phyloP scores from a whole-genome alignment of 805 yeast species.

The Danielia reshetovae region DNA sequence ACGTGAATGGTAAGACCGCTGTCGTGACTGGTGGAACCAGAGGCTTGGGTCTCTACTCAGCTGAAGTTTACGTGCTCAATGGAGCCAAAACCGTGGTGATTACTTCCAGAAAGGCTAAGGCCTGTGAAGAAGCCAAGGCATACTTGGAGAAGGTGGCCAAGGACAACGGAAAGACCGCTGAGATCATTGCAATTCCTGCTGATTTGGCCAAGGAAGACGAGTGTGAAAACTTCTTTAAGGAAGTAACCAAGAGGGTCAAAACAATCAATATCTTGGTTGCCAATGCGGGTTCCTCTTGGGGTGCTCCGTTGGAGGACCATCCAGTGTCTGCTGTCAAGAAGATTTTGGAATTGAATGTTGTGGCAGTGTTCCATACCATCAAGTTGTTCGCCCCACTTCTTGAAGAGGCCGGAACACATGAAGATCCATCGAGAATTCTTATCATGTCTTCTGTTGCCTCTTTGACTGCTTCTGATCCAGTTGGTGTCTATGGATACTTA shows the following conservation, averaged over 20 bases:
- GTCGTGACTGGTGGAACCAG: slow-evolving; percentile 73
- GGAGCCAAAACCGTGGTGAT: slow-evolving; percentile 63
- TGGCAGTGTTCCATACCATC: slow-evolving; percentile 64
- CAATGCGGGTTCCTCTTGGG: slow-evolving; percentile 82
- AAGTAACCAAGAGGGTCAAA: slow-evolving; percentile 35
- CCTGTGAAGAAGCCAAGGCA: slow-evolving; percentile 55
- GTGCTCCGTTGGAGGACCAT: slow-evolving; percentile 57
- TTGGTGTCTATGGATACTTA: slow-evolving; percentile 64
- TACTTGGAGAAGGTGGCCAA: slow-evolving; percentile 34
- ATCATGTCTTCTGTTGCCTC: slow-evolving; percentile 69
- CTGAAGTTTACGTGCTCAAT: slow-evolving; percentile 56
- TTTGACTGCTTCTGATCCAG: slow-evolving; percentile 38
- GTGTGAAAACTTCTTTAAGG: slow-evolving; percentile 39
- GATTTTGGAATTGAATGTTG: slow-evolving; percentile 59
- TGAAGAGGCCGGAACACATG: slow-evolving; percentile 45
- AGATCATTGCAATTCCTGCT: slow-evolving; percentile 47
- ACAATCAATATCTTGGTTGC: slow-evolving; percentile 64
- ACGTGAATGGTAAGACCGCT: slow-evolving; percentile 59
- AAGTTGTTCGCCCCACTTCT: slow-evolving; percentile 60
- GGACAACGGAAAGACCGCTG: slow-evolving; percentile 27
- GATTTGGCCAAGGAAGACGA: slow-evolving; percentile 53
- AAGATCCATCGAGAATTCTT: slow-evolving; percentile 61
- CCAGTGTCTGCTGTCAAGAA: slow-evolving; percentile 59
- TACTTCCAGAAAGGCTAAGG: slow-evolving; percentile 59
- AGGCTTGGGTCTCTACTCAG: slow-evolving; percentile 68